phyloP scores from a whole-genome alignment of 805 yeast genomes.

The Kregervanrija pseudodelftensis region DNA sequence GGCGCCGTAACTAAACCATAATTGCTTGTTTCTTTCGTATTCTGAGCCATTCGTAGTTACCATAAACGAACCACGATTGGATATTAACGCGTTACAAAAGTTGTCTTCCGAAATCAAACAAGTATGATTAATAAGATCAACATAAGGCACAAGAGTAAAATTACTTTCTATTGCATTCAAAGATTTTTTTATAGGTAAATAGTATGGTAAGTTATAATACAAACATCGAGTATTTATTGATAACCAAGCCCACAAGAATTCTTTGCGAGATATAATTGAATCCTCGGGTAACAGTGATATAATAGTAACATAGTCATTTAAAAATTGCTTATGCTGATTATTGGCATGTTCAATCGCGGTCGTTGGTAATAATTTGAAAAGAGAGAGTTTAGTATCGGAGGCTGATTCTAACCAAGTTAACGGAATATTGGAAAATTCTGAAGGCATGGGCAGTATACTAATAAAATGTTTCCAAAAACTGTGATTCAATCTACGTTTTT shows the following conservation, averaged over 20 bases:
- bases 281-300: not conserved
- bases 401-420: slow-evolving; percentile 42
- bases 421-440: slow-evolving; percentile 54
- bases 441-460: slow-evolving; percentile 49
- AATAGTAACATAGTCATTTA: slow-evolving; percentile 38
- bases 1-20: slow-evolving; percentile 77
- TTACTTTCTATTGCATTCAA: slow-evolving; percentile 40
- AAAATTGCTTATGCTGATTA: slow-evolving; percentile 36
- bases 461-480: slow-evolving; percentile 70
- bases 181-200: slow-evolving; percentile 29
- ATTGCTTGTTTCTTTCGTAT: slow-evolving; percentile 41
- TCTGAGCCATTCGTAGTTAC: not conserved
- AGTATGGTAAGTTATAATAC: slow-evolving; percentile 55
- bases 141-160: slow-evolving; percentile 86
- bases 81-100: slow-evolving; percentile 45
- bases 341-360: slow-evolving; percentile 33
- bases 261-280: slow-evolving; percentile 10
- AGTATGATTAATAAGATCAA: slow-evolving; percentile 78
- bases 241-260: slow-evolving; percentile 69
- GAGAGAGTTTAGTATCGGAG: not conserved
- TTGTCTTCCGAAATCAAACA: slow-evolving; percentile 26
- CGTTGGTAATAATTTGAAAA: slow-evolving; percentile 37
- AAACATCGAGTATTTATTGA: slow-evolving; percentile 89
- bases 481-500: slow-evolving; percentile 27
- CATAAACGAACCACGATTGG: slow-evolving; percentile 36